Percentiles rank a stretch among this genome's conserved stretches.
These are phyloP conservation scores for Nelumbo lutea DNA, from an alignment of 164 flowering plant species.

Conservation along the genomic window DNA sequence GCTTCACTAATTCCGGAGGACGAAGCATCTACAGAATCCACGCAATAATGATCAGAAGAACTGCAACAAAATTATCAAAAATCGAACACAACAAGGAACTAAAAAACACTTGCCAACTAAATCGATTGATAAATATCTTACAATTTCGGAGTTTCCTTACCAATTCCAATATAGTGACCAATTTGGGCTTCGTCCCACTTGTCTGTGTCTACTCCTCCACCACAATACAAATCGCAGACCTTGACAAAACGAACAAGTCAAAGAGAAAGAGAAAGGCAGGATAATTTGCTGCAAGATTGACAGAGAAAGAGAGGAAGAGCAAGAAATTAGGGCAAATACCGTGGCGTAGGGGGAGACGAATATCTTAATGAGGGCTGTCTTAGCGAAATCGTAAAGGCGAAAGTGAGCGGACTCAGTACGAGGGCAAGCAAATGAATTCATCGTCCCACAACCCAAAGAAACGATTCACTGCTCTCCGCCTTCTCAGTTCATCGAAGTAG, in stretches of 20 bases:
- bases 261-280: not conserved
- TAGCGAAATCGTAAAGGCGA: slow-evolving; percentile 73
- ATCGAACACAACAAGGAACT: not conserved
- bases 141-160: slow-evolving; percentile 25
- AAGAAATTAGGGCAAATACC: slow-evolving; percentile 24
- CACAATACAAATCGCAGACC: slow-evolving; percentile 89
- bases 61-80: not conserved
- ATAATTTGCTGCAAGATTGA: not conserved
- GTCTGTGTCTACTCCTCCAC: slow-evolving; percentile 57
- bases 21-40: slow-evolving; percentile 43
- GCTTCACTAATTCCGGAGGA: slow-evolving; percentile 55
- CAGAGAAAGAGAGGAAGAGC: slow-evolving; percentile 8
- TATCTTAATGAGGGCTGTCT: slow-evolving; percentile 69
- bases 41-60: not conserved
- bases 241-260: slow-evolving; percentile 11
- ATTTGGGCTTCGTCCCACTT: slow-evolving; percentile 89
- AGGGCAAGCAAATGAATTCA: slow-evolving; percentile 14
- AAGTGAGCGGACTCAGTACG: slow-evolving; percentile 51
- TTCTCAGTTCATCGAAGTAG: not conserved
- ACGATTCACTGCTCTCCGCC: not conserved
- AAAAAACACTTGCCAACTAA: not conserved
- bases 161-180: slow-evolving; percentile 85
- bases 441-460: not conserved
- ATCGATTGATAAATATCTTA: not conserved
- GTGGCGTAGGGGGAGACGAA: slow-evolving; percentile 82